Base-by-base conservation (phyloP, 129 eudicot genomes). In the Artemisia argyi region DNA sequence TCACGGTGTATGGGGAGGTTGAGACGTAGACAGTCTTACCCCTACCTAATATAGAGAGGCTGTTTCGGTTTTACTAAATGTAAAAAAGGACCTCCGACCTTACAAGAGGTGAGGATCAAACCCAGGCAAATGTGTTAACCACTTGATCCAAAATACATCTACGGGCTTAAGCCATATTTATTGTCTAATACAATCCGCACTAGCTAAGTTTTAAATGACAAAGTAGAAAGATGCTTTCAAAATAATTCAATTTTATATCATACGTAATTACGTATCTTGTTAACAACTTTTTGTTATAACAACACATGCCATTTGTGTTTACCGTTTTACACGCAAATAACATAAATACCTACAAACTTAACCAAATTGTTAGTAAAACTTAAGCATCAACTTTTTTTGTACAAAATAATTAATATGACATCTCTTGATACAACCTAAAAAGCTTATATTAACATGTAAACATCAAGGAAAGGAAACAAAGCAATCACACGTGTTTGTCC, bases 261-360 rank as follows among this genome's bases (percentile, higher is more conserved):
- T 7, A 39, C 46, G n/a, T n/a, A n/a, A n/a, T n/a, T n/a, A n/a
- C n/a, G 46, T 39, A 6, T 39, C 11, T 7, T 39, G 1, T 28
- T 59, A 49, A 59, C 59, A 1, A 14, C 66, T n/a, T 72, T 49
- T 73, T n/a, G 69, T 26, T 71, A 62, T 11, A 61, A 69, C 60
- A n/a, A 61, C 66, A 58, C 55, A 77, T 47, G 59, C 81, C 63
- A 51, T 60, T 61, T 53, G 72, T 63, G 76, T 39, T 70, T 42
- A 30, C 26, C 72, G 26, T 62, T 35, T 61, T 70, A 77, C 16
- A 39, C 2, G 22, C 8, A 39, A 35, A 35, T 77, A 44, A 30
- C 7, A 55, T 42, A 17, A 55, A 62, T 7, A 14, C 47, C 57
- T 65, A 18, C 28, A 7, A 32, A 39, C 26, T 26, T 61, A 50